A percentile compares a stretch with the other conserved stretches of the same genome.
Evolutionary conservation across 108 stramenopile species (phyloP).

Genomic region (Fragilariopsis cylindrus): DNA sequence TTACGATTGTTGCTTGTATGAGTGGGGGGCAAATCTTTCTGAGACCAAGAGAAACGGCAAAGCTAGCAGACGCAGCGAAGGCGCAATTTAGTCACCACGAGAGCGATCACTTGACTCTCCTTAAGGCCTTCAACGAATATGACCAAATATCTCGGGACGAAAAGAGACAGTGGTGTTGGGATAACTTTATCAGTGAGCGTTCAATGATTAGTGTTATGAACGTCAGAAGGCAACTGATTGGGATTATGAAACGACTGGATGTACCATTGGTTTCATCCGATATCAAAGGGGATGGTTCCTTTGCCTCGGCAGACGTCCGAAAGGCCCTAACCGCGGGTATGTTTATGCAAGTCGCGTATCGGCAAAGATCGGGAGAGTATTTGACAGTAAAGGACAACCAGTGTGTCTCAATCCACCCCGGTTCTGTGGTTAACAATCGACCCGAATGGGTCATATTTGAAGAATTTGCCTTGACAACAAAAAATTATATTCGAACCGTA

Average conservation of each 20-base stretch:
- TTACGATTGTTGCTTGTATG: slow-evolving; percentile 94
- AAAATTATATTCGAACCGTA: slow-evolving; percentile 98
- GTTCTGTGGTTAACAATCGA: slow-evolving; percentile 86
- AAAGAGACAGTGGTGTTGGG: slow-evolving; percentile 96
- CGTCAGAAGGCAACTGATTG: slow-evolving; percentile 88
- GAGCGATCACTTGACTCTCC: slow-evolving; percentile 96
- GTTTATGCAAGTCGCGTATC: slow-evolving; percentile 97
- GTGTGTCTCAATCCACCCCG: slow-evolving; percentile 93
- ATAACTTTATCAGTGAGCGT: slow-evolving; percentile 96
- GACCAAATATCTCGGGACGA: slow-evolving; percentile 75
- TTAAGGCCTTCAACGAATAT: slow-evolving; percentile 96
- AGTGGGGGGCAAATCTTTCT: slow-evolving; percentile 96
- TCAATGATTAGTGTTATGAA: slow-evolving; percentile 90
- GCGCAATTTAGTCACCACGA: slow-evolving; percentile 96
- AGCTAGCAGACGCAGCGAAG: slow-evolving; percentile 97
- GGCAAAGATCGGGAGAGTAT: slow-evolving; percentile 92
- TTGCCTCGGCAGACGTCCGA: slow-evolving; percentile 90
- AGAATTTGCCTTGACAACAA: slow-evolving; percentile 97
- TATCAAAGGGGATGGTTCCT: slow-evolving; percentile 71
- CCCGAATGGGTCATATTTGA: slow-evolving; percentile 98
- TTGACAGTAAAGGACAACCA: slow-evolving; percentile 99
- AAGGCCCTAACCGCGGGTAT: slow-evolving; percentile 88
- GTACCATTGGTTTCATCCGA: slow-evolving; percentile 87
- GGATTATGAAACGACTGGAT: slow-evolving; percentile 90
- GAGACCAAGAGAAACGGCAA: slow-evolving; percentile 94